phyloP scores from a whole-genome alignment of 345 rosid species.

The Salix exigua region DNA sequence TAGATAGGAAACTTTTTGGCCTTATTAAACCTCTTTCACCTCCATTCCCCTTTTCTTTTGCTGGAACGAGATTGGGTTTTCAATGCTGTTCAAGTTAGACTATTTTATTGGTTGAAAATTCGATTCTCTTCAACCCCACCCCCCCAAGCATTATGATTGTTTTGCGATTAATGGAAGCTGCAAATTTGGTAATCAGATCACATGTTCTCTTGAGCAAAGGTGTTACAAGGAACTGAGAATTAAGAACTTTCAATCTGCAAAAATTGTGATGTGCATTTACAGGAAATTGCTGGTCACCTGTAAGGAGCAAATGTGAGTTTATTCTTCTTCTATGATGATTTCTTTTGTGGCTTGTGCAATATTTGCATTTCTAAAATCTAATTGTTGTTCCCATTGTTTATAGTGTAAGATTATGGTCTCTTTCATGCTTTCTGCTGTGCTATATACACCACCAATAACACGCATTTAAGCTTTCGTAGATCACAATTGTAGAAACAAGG shows the following conservation, averaged over 20 bases:
- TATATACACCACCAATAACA: not conserved
- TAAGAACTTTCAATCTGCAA: slow-evolving; percentile 73
- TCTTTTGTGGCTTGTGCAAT: not conserved
- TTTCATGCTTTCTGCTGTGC: not conserved
- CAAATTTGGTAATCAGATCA: slow-evolving; percentile 56
- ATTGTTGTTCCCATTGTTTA: not conserved
- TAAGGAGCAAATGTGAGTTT: slow-evolving; percentile 92
- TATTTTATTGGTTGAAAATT: not conserved
- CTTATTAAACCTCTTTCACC: not conserved
- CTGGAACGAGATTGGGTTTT: not conserved
- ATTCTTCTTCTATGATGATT: not conserved
- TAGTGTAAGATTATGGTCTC: not conserved
- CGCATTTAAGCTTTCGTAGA: not conserved
- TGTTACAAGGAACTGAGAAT: slow-evolving; percentile 96
- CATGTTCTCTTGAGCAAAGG: slow-evolving; percentile 81
- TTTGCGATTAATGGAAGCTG: slow-evolving; percentile 22
- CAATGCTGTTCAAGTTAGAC: not conserved
- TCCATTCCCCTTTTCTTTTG: not conserved
- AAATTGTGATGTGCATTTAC: slow-evolving; percentile 84
- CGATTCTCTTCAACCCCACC: not conserved
- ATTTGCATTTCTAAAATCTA: not conserved
- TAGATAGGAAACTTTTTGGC: not conserved
- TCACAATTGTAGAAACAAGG: not conserved
- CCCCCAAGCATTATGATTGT: not conserved
- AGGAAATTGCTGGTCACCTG: slow-evolving; percentile 74